These are phyloP conservation scores for Lachnellula subtilissima DNA, from an alignment of 2,329 filamentous ascomycete species.

Conservation along the genomic window DNA sequence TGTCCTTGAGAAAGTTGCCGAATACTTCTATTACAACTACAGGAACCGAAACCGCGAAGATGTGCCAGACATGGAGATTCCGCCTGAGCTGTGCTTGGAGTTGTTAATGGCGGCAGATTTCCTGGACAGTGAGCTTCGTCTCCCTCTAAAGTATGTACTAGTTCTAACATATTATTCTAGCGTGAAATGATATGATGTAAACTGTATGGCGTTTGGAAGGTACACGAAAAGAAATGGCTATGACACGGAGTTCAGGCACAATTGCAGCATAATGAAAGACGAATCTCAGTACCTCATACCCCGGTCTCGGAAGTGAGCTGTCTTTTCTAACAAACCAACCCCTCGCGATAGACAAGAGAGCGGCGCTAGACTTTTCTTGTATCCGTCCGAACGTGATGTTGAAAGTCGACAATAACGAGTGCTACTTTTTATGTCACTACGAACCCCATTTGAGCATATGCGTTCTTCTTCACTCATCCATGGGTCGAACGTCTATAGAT, in stretches of 20 bases:
- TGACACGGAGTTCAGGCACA: conserved; percentile 10
- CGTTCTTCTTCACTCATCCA: conserved; percentile 28
- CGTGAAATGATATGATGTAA: neutral
- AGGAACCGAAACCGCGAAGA: conserved; percentile 65
- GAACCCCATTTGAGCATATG: conserved; percentile 34
- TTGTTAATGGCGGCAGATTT: conserved; percentile 74
- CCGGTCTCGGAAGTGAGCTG: neutral
- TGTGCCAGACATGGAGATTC: conserved; percentile 76
- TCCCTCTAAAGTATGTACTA: neutral
- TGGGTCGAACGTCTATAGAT: conserved; percentile 33
- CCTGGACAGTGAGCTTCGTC: conserved; percentile 51
- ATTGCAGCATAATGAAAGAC: neutral
- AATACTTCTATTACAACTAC: conserved; percentile 81
- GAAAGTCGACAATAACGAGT: too few relatives aligned
- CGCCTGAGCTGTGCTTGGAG: conserved; percentile 72
- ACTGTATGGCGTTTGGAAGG: neutral
- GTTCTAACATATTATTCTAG: neutral
- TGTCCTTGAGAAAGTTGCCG: conserved; percentile 73
- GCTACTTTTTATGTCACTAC: too few relatives aligned
- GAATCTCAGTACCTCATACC: neutral
- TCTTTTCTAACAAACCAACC: neutral
- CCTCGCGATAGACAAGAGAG: too few relatives aligned
- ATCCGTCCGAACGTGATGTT: too few relatives aligned
- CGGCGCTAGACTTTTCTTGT: too few relatives aligned
- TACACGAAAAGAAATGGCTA: neutral